Percentiles rank a stretch among this genome's conserved stretches.
phyloP scores from a whole-genome alignment of 441 rosid species.

The Corymbia calophylla region DNA sequence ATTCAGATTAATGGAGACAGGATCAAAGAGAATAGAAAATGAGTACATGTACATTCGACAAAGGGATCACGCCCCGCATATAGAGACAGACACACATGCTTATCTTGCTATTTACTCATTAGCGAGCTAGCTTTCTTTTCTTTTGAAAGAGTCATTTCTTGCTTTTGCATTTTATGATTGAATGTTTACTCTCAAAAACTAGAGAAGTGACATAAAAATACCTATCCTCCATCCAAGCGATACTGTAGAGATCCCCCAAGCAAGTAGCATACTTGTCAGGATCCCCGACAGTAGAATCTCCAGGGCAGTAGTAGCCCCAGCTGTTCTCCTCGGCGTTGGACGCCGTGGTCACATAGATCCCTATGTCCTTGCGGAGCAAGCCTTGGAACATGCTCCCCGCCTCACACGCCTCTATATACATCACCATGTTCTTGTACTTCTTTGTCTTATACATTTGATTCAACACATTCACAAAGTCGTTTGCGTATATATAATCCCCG shows the following conservation, averaged over 20 bases:
- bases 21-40: not conserved
- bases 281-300: conserved; percentile 58
- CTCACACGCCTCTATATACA: conserved; percentile 81
- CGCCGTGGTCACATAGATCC: conserved; percentile 93
- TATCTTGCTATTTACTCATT: not conserved
- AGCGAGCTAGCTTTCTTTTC: not conserved
- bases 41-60: not conserved
- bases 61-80: not conserved
- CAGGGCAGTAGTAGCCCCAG: conserved; percentile 94
- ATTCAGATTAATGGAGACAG: not conserved
- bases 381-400: conserved; percentile 94
- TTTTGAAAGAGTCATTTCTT: not conserved
- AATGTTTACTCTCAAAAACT: not conserved
- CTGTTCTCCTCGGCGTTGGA: conserved; percentile 89
- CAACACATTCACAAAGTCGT: not conserved
- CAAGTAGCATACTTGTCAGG: conserved; percentile 86
- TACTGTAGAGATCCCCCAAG: conserved; percentile 58
- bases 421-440: not conserved
- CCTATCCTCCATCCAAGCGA: conserved; percentile 79
- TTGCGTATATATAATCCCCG: not conserved
- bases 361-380: conserved; percentile 71
- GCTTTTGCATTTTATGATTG: not conserved
- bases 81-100: not conserved
- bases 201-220: not conserved
- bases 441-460: not conserved